Evolutionary conservation across 306 rosid genomes (phyloP).

Genomic region (Dryas drummondii): DNA sequence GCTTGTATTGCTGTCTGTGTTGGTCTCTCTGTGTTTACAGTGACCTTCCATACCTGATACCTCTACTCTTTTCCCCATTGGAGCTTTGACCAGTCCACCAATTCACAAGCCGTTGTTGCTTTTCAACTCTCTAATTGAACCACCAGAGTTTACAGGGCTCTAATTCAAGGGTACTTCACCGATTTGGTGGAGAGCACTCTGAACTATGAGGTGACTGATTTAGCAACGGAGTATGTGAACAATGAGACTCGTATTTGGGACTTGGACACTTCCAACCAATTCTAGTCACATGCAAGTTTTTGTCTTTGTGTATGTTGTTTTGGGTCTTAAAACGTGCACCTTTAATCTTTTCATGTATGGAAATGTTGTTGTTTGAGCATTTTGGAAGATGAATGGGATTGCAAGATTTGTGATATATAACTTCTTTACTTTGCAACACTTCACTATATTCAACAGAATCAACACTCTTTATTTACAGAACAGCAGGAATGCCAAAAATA

Average conservation of each 20-base stretch:
- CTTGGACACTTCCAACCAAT: slow-evolving; percentile 36
- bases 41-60: slow-evolving; percentile 37
- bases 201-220: slow-evolving; percentile 10
- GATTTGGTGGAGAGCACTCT: slow-evolving; percentile 33
- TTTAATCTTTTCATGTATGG: no score
- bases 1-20: no score
- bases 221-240: slow-evolving; percentile 28
- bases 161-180: not conserved
- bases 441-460: not conserved
- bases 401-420: no score
- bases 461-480: slow-evolving; percentile 21
- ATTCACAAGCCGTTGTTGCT: no score
- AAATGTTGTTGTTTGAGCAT: not conserved
- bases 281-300: not conserved
- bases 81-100: slow-evolving; percentile 37
- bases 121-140: no score
- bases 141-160: slow-evolving; percentile 28
- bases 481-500: not conserved
- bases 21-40: not conserved
- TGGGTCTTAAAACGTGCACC: not conserved
- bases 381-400: not conserved
- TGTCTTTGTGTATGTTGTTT: not conserved
- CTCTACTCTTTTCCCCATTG: slow-evolving; percentile 60
- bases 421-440: not conserved
- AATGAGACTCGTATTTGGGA: slow-evolving; percentile 51